These are phyloP conservation scores for Talaromyces sp. DNA, from an alignment of 2,329 filamentous ascomycete species.

Conservation along the genomic window DNA sequence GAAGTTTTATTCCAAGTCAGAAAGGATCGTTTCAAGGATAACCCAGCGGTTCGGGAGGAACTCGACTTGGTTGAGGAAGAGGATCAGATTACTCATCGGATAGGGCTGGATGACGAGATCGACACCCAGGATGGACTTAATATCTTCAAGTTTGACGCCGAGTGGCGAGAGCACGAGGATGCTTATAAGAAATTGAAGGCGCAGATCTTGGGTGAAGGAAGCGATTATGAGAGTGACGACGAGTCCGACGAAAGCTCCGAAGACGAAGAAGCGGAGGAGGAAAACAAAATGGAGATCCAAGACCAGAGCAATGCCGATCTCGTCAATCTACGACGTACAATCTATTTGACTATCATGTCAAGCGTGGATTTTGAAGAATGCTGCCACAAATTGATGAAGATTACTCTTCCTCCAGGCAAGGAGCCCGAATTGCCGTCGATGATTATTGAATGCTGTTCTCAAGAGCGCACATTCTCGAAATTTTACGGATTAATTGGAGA, in stretches of 20 bases:
- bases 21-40: constrained; percentile 95
- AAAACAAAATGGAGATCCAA: constrained; percentile 88
- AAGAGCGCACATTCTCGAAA: constrained; percentile 95
- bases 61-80: constrained; percentile 95
- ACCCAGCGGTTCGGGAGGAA: constrained; percentile 84
- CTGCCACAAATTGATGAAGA: constrained; percentile 93
- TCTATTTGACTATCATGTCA: constrained; percentile 97
- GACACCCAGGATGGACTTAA: constrained; percentile 84
- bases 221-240: constrained; percentile 69
- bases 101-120: constrained; percentile 75
- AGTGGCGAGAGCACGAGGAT: constrained; percentile 87
- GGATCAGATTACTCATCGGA: constrained; percentile 89
- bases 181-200: constrained; percentile 86
- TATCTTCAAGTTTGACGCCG: constrained; percentile 86
- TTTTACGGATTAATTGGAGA: constrained; percentile 95
- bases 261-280: constrained; percentile 69
- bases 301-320: constrained; percentile 95
- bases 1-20: constrained; percentile 95
- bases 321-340: constrained; percentile 85
- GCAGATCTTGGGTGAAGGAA: constrained; percentile 91
- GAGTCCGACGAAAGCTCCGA: constrained; percentile 58
- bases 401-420: constrained; percentile 78
- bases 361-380: constrained; percentile 95
- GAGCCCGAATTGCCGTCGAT: constrained; percentile 91
- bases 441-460: constrained; percentile 94